Base-by-base conservation (phyloP, 371 early-diverging fungal genomes). In the Apophysomyces sp. region DNA sequence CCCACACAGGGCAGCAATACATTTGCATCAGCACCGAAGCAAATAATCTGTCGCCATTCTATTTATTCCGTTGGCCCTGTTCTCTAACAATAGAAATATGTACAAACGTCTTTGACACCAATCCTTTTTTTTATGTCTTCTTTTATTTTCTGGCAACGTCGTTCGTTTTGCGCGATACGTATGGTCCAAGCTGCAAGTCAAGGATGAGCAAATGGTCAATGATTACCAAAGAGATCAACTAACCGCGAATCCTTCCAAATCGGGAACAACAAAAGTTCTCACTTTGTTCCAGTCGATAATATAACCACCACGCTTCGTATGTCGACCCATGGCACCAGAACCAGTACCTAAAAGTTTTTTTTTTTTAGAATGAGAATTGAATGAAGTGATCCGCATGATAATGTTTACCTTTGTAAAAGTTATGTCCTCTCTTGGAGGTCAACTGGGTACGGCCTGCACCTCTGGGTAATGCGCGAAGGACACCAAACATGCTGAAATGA, bases 311-410 rank as follows among this genome's bases (percentile, higher is more conserved):
- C 83, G 81, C 70, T 90, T 92, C 21, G 91, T 92, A 58, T 92
- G 92, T 68, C 88, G 83, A 72, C 93, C 93, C 87, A 89, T 92
- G 53, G 92, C 84, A 66, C 93, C 93, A 40, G 87, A 83, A 55
- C 92, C 86, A 63, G 89, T 93, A 72, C 92, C 92, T 91, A 73
- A 27, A 21, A 39, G n/a, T n/a, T n/a, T n/a, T n/a, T n/a, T n/a
- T n/a, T n/a, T n/a, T n/a, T 24, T 27, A 31, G 24, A 29, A 11
- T 41, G 41, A 11, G 15, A 37, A 53, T 3, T n/a, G 30, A 41
- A 28, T 11, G 7, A 24, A 29, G 44, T 49, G 11, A 15, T 21
- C 11, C 2, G 4, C 18, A 16, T 16, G 15, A 4, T 41, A 2
- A 21, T 18, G 32, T 30, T 37, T 74, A 87, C 93, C 93, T 76